Conservation (phyloP, 2,329 filamentous ascomycete genomes). For the Dactylellina cionopaga region DNA sequence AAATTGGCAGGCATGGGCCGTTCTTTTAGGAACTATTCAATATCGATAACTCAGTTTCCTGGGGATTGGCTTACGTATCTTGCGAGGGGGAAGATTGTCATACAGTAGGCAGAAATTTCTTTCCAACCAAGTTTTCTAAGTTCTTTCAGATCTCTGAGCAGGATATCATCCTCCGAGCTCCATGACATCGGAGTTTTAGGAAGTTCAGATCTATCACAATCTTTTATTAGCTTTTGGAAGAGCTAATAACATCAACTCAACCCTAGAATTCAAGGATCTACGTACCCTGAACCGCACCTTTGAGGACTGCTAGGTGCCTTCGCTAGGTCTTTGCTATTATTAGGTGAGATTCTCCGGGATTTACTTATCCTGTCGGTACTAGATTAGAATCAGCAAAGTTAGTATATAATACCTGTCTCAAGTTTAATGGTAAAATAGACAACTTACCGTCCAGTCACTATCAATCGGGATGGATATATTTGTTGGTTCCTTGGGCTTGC, state of each 20-base stretch:
- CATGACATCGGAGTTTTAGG: constrained; percentile 58
- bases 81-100: constrained; percentile 5
- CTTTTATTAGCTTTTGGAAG: constrained; percentile 35
- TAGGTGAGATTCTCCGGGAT: constrained; percentile 38
- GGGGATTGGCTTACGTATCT: neutral
- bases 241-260: neutral
- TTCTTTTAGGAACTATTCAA: constrained; percentile 55
- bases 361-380: constrained; percentile 37
- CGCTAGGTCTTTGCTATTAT: constrained; percentile 13
- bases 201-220: constrained; percentile 55
- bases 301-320: constrained; percentile 37
- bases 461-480: constrained; percentile 12
- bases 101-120: constrained; percentile 58
- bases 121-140: constrained; percentile 58
- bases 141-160: constrained; percentile 57
- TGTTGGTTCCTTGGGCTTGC: constrained; percentile 16
- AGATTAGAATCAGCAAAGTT: neutral
- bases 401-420: neutral
- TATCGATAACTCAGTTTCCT: neutral
- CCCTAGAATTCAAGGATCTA: neutral
- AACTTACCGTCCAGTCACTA: constrained; percentile 35
- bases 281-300: constrained; percentile 26
- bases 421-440: too few species aligned
- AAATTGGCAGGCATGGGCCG: constrained; percentile 58
- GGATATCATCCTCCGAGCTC: constrained; percentile 57